A percentile compares a stretch with the other conserved stretches of the same genome.
phyloP scores from a whole-genome alignment of 2,329 filamentous ascomycete genomes.

The Escovopsis sp. region DNA sequence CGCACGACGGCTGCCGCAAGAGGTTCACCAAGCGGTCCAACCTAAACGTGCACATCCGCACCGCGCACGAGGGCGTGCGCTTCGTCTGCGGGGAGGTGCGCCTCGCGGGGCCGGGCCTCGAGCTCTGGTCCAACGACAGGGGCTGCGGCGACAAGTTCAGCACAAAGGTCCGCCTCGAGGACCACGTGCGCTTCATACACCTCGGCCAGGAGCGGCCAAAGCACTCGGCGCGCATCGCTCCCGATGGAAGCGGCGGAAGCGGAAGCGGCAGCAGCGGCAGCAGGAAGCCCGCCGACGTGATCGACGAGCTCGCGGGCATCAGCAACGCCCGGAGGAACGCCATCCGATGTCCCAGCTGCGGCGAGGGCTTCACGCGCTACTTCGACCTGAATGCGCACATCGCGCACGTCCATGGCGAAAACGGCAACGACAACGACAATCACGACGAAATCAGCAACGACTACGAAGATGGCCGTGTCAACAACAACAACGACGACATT shows the following conservation, averaged over 20 bases:
- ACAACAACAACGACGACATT: too few relatives aligned
- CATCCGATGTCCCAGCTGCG: slow-evolving; percentile 31
- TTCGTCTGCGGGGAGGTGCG: slow-evolving; percentile 68
- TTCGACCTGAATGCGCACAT: slow-evolving; percentile 35
- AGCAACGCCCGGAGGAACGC: slow-evolving; percentile 26
- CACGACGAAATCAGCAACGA: too few relatives aligned
- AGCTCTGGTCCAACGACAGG: slow-evolving; percentile 47
- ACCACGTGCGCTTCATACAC: slow-evolving; percentile 74
- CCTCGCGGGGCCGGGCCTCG: slow-evolving; percentile 40
- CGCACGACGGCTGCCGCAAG: slow-evolving; percentile 53
- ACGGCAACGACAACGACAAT: too few relatives aligned
- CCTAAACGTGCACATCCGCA: slow-evolving; percentile 62
- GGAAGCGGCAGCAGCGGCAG: too few relatives aligned
- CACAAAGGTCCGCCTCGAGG: slow-evolving; percentile 65
- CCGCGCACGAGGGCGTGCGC: slow-evolving; percentile 59
- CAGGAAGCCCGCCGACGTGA: slow-evolving; percentile 12
- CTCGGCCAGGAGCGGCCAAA: slow-evolving; percentile 41
- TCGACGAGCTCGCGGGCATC: slow-evolving; percentile 30
- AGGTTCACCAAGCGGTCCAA: slow-evolving; percentile 77
- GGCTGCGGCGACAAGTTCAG: slow-evolving; percentile 65
- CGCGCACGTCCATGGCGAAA: slow-evolving; percentile 12
- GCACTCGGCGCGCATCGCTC: slow-evolving; percentile 8
- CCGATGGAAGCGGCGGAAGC: too few relatives aligned
- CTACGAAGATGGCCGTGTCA: too few relatives aligned
- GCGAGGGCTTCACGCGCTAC: slow-evolving; percentile 32